Evolutionary conservation across 208 protist species (phyloP).

Genomic region (Trichomonas tenax): DNA sequence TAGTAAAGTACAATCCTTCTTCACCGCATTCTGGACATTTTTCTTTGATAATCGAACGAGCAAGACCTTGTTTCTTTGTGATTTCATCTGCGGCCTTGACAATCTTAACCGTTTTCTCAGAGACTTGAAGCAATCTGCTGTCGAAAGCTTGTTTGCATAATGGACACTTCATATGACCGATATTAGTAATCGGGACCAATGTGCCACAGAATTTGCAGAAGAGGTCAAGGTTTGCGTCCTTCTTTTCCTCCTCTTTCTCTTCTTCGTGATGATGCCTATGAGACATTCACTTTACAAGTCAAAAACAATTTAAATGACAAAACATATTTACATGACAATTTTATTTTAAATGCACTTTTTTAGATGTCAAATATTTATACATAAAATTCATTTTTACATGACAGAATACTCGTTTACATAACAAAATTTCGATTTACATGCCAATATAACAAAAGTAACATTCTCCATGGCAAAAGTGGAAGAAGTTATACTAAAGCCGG

Average conservation of each 20-base stretch:
- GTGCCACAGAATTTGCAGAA: background rate
- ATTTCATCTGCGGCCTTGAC: background rate
- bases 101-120: background rate
- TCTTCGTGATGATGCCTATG: no score
- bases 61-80: background rate
- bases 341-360: no score
- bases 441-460: no score
- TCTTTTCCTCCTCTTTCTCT: background rate
- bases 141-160: background rate
- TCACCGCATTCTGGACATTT: slow-evolving; percentile 38
- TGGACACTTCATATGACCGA: background rate
- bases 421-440: no score
- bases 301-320: no score
- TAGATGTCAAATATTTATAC: no score
- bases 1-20: slow-evolving; percentile 41
- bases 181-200: background rate
- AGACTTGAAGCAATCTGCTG: background rate
- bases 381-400: no score
- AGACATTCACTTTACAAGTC: no score
- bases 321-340: no score
- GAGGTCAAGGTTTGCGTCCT: background rate
- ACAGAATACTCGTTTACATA: no score
- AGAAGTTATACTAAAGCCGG: no score
- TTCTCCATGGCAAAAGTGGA: no score
- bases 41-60: slow-evolving; percentile 34